phyloP scores from a whole-genome alignment of 345 rosid genomes.

The Salix koriyanagi region DNA sequence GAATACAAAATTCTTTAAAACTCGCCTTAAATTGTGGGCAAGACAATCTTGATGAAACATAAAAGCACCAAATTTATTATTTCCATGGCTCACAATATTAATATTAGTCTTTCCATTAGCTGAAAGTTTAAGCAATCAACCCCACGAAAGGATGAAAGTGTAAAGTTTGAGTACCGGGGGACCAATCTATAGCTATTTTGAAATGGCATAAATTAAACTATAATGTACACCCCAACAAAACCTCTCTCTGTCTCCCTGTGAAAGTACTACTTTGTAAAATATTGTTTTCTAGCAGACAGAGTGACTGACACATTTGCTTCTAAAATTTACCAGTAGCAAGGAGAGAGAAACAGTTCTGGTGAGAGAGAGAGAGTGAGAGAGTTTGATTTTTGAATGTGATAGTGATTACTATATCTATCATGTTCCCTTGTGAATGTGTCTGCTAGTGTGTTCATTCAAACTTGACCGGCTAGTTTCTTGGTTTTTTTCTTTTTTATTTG shows the following conservation, averaged over 20 bases:
- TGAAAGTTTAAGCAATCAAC: background rate
- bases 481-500: background rate
- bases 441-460: slow-evolving; percentile 19
- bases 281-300: slow-evolving; percentile 18
- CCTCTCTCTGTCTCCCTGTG: background rate
- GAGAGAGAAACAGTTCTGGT: slow-evolving; percentile 23
- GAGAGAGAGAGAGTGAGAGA: background rate
- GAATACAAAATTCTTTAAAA: no score
- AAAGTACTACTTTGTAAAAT: background rate
- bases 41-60: no score
- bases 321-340: slow-evolving; percentile 1
- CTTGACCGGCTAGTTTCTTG: background rate
- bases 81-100: no score
- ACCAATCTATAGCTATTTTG: background rate
- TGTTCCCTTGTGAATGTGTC: slow-evolving; percentile 4
- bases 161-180: background rate
- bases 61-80: no score
- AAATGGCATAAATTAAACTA: background rate
- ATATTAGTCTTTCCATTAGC: background rate
- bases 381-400: slow-evolving; percentile 46
- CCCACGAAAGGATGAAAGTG: background rate
- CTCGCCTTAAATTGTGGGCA: no score
- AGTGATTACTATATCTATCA: slow-evolving; percentile 7
- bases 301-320: slow-evolving; percentile 45
- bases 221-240: background rate